Evolutionary conservation across 768 basidiomycete genomes (phyloP).

Genomic region (Mrakia gelida): DNA sequence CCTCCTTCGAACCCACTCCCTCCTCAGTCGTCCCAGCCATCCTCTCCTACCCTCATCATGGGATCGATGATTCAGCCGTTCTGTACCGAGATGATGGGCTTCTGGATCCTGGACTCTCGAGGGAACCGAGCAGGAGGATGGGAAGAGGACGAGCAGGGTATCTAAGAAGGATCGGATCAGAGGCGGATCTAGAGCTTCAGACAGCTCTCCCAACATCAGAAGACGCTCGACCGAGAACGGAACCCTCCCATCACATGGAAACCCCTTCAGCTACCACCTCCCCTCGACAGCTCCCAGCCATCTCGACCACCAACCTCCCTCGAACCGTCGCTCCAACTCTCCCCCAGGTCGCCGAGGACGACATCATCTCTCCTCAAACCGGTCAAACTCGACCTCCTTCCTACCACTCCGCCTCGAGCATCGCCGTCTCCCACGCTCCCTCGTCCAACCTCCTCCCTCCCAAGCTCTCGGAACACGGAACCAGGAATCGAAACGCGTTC

Average conservation of each 20-base stretch:
- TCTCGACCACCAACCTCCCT: slow-evolving; percentile 8
- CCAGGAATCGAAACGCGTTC: background rate
- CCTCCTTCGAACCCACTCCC: background rate
- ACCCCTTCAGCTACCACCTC: background rate
- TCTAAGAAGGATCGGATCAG: background rate
- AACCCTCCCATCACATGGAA: background rate
- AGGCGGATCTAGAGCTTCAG: slow-evolving; percentile 13
- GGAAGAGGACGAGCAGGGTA: background rate
- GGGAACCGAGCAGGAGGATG: slow-evolving; percentile 10
- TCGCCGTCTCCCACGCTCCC: background rate
- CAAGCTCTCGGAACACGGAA: background rate
- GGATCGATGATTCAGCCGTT: background rate
- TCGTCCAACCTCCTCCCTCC: background rate
- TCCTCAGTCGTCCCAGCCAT: background rate
- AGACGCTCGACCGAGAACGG: slow-evolving; percentile 7
- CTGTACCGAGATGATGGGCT: slow-evolving; percentile 10
- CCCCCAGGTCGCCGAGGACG: background rate
- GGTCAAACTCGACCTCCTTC: background rate
- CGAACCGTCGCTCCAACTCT: background rate
- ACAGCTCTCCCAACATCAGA: background rate
- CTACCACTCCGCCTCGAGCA: background rate
- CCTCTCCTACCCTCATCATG: background rate
- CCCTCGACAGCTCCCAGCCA: background rate
- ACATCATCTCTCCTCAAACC: background rate
- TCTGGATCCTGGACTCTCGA: slow-evolving; percentile 1